A percentile compares a stretch with the other conserved stretches of the same genome.
These are phyloP conservation scores for Alisma plantagoaquatica DNA, from an alignment of 106 monocot species.

Conservation along the genomic window DNA sequence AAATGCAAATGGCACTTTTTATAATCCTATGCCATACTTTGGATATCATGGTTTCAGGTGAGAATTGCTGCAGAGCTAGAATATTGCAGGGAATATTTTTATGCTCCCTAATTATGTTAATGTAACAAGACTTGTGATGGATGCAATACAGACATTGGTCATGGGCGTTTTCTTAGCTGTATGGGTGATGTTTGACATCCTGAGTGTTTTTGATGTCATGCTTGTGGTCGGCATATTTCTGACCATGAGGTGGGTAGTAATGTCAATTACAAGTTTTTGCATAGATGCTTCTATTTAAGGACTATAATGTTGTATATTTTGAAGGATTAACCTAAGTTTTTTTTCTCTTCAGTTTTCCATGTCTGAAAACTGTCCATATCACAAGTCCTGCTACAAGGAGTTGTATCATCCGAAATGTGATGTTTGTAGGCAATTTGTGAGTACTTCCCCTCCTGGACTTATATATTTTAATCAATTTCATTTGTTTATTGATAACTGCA, in stretches of 20 bases:
- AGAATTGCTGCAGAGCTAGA: too few relatives aligned
- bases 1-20: too few relatives aligned
- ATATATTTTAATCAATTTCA: too few relatives aligned
- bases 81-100: too few relatives aligned
- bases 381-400: conserved; percentile 55
- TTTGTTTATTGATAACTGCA: too few relatives aligned
- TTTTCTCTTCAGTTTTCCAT: conserved; percentile 47
- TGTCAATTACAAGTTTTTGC: too few relatives aligned
- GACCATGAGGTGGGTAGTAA: conserved; percentile 53
- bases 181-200: conserved; percentile 74
- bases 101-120: too few relatives aligned
- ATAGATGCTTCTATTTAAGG: too few relatives aligned
- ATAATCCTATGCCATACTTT: too few relatives aligned
- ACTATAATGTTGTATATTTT: not conserved
- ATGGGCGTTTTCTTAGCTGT: conserved; percentile 66
- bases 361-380: conserved; percentile 53
- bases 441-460: too few relatives aligned
- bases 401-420: conserved; percentile 70
- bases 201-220: conserved; percentile 66
- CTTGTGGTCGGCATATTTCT: conserved; percentile 65
- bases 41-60: too few relatives aligned
- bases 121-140: conserved; percentile 80
- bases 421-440: conserved; percentile 84
- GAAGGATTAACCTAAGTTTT: not conserved
- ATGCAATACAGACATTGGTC: conserved; percentile 48